Conservation (phyloP, 2,329 filamentous ascomycete species). For the Aspergillus puulaauensis region DNA sequence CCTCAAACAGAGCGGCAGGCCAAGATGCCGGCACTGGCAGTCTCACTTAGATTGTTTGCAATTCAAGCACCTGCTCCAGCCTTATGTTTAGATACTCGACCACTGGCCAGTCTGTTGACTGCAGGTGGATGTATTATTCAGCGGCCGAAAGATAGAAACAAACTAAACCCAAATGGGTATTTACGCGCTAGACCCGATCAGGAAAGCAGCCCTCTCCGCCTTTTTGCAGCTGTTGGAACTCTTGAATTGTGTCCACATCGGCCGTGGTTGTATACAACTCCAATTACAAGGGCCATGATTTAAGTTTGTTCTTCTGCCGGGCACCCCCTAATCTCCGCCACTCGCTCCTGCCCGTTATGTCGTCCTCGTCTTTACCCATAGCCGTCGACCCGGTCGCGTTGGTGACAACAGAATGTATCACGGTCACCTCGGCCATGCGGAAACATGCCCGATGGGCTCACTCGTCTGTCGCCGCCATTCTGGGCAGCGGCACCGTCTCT, state of each 20-base stretch:
- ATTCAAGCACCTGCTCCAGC: background rate
- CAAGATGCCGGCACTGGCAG: background rate
- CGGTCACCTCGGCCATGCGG: slow-evolving; percentile 95
- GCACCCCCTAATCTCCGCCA: slow-evolving; percentile 14
- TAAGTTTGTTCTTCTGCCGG: slow-evolving; percentile 15
- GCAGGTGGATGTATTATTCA: background rate
- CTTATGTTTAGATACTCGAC: too few species aligned
- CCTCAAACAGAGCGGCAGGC: background rate
- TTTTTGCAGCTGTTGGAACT: slow-evolving; percentile 15
- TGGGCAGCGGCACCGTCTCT: slow-evolving; percentile 66
- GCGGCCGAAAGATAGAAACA: background rate
- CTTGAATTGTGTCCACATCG: slow-evolving; percentile 12
- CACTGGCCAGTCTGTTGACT: background rate
- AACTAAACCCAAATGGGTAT: background rate
- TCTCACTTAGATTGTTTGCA: background rate
- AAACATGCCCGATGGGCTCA: slow-evolving; percentile 96
- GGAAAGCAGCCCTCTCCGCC: slow-evolving; percentile 16
- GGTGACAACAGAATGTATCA: slow-evolving; percentile 98
- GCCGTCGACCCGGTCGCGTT: slow-evolving; percentile 88
- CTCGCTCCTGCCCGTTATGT: slow-evolving; percentile 29
- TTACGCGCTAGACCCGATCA: slow-evolving; percentile 12
- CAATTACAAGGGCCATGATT: slow-evolving; percentile 18
- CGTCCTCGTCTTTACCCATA: slow-evolving; percentile 59
- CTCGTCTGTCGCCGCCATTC: slow-evolving; percentile 91
- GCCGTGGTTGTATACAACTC: slow-evolving; percentile 1